These are phyloP conservation scores for Entoloma clypeatum DNA, from an alignment of 1,284 basidiomycete species.

Conservation along the genomic window DNA sequence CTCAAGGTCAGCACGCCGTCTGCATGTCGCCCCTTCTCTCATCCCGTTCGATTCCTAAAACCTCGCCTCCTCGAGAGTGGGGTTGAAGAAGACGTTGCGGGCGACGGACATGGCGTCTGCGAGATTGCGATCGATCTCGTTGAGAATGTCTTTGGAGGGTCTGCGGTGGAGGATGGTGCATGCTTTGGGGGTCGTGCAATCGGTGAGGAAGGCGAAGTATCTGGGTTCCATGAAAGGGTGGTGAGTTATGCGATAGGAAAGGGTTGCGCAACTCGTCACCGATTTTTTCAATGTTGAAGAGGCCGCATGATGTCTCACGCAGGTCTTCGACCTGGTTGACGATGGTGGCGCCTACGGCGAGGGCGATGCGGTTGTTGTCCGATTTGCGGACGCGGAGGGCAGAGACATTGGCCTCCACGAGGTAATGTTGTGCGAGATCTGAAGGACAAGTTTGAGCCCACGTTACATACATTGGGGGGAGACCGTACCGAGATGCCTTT, in stretches of 20 bases:
- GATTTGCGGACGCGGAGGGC: conserved; percentile 95
- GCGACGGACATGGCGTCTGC: conserved; percentile 98
- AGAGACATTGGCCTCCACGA: conserved; percentile 87
- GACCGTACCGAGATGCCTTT: conserved; percentile 89
- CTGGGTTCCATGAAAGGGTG: no score
- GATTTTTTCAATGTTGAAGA: conserved; percentile 96
- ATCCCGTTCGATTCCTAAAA: no score
- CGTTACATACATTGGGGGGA: not conserved
- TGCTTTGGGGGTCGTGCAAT: conserved; percentile 92
- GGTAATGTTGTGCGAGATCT: conserved; percentile 94
- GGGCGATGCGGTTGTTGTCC: conserved; percentile 97
- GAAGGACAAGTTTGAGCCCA: conserved; percentile 5
- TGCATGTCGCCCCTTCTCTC: no score
- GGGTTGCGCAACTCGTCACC: conserved; percentile 87
- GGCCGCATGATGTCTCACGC: conserved; percentile 87
- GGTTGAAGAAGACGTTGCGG: conserved; percentile 96
- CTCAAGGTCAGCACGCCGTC: no score
- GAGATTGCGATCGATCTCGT: conserved; percentile 97
- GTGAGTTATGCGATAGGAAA: conserved; percentile 3
- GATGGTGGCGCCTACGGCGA: conserved; percentile 94
- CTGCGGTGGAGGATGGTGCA: conserved; percentile 99
- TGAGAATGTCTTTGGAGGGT: conserved; percentile 96
- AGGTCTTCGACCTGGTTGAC: conserved; percentile 97
- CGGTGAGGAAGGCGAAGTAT: conserved; percentile 95
- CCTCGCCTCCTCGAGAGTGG: no score